A percentile compares a stretch with the other conserved stretches of the same genome.
Conservation (phyloP, 1,284 basidiomycete species). For the Ustilago hordei region DNA sequence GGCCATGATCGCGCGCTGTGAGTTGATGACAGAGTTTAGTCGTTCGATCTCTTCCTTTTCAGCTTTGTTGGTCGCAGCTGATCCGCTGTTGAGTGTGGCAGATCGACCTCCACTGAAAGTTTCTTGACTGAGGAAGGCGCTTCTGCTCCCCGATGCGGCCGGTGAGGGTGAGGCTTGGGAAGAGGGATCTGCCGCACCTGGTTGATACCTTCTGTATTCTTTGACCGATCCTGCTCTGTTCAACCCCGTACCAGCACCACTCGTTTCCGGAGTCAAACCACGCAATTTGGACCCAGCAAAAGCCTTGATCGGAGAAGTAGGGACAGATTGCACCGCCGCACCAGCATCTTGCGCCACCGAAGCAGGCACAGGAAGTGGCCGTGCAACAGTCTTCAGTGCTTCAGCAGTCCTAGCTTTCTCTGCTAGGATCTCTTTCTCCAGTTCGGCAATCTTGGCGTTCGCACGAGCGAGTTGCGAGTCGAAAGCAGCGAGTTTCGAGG, state of each 20-base stretch:
- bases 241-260: conserved; percentile 11
- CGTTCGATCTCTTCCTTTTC: conserved; percentile 62
- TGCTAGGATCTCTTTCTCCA: conserved; percentile 36
- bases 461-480: conserved; percentile 20
- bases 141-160: conserved; percentile 17
- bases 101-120: conserved; percentile 14
- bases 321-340: conserved; percentile 20
- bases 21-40: conserved; percentile 57
- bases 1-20: conserved; percentile 60
- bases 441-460: conserved; percentile 21
- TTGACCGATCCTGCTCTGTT: conserved; percentile 56
- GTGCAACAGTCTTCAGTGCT: conserved; percentile 19
- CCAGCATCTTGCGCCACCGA: not conserved
- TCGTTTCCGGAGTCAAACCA: not conserved
- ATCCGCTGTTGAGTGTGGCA: not conserved
- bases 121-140: conserved; percentile 20
- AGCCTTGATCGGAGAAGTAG: conserved; percentile 32
- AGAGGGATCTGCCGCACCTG: not conserved
- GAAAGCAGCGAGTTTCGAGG: conserved; percentile 9
- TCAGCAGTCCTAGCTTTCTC: conserved; percentile 18
- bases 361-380: conserved; percentile 31
- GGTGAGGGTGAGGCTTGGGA: conserved; percentile 18
- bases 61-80: conserved; percentile 6
- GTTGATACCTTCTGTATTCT: conserved; percentile 51
- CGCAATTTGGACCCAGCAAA: conserved; percentile 27